phyloP scores from a whole-genome alignment of 2,329 filamentous ascomycete genomes.

The Plenodomus biglobosus region DNA sequence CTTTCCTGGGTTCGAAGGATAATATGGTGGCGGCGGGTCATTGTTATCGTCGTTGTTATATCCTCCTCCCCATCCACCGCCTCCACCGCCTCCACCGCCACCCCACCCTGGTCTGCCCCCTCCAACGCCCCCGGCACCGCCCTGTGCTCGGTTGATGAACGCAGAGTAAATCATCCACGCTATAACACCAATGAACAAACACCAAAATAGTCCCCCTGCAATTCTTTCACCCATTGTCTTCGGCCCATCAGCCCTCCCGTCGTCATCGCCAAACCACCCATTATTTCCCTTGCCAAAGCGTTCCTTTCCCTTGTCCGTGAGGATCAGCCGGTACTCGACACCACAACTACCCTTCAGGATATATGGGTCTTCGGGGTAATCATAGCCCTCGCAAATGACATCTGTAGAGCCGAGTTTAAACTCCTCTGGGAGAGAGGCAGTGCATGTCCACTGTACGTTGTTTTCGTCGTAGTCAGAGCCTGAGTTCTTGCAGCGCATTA shows the following conservation, averaged over 20 bases:
- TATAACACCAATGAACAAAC: constrained; percentile 63
- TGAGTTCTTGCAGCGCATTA: constrained; percentile 87
- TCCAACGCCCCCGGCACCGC: constrained; percentile 24
- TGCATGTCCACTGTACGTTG: constrained; percentile 91
- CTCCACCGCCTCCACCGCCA: constrained; percentile 47
- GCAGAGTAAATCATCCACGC: constrained; percentile 64
- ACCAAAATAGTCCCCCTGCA: constrained; percentile 56
- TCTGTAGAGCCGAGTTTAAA: constrained; percentile 82
- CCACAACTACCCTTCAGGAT: constrained; percentile 91
- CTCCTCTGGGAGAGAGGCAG: constrained; percentile 62
- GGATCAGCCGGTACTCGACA: constrained; percentile 79
- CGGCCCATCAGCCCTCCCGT: constrained; percentile 45
- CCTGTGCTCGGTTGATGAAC: constrained; percentile 40
- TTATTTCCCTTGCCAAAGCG: constrained; percentile 62
- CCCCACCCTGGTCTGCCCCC: constrained; percentile 40
- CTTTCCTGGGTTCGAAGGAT: constrained; percentile 27
- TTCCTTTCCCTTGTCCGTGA: constrained; percentile 75
- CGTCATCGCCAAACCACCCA: constrained; percentile 41
- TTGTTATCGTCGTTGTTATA: constrained; percentile 39
- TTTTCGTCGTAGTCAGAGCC: constrained; percentile 78
- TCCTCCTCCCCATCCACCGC: constrained; percentile 45
- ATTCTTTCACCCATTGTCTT: constrained; percentile 34
- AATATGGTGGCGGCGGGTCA: constrained; percentile 55
- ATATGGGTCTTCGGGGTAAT: constrained; percentile 72
- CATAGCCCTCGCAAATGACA: constrained; percentile 90